These are phyloP conservation scores for Globisporangium spiculum DNA, from an alignment of 352 stramenopile species.

Conservation along the genomic window DNA sequence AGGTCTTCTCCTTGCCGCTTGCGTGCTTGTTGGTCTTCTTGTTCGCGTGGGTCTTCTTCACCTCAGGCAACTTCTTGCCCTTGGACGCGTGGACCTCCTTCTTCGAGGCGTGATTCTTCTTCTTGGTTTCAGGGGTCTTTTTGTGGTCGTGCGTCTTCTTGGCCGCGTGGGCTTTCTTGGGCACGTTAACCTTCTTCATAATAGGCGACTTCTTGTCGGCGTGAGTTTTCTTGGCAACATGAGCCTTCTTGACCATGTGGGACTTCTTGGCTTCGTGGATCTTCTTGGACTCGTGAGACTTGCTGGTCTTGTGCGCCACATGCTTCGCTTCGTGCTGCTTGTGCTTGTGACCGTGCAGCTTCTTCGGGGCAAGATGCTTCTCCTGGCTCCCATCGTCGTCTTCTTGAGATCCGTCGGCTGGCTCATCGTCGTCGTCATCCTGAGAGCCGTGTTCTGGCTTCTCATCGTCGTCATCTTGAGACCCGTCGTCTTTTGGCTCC, in stretches of 20 bases:
- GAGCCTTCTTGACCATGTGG: not conserved
- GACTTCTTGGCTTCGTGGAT: not conserved
- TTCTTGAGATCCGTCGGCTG: not conserved
- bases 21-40: not conserved
- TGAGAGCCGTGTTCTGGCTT: not conserved
- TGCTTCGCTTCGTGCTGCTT: not conserved
- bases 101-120: not conserved
- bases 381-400: not conserved
- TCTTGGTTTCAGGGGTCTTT: no score
- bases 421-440: not conserved
- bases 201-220: no score
- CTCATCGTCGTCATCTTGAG: constrained; percentile 8
- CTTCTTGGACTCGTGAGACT: constrained; percentile 2
- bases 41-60: not conserved
- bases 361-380: not conserved
- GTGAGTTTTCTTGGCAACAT: not conserved
- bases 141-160: not conserved
- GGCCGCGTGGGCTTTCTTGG: not conserved
- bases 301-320: not conserved
- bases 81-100: not conserved
- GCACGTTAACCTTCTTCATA: not conserved
- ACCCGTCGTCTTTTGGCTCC: not conserved
- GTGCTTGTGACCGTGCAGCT: not conserved
- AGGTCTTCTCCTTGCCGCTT: not conserved
- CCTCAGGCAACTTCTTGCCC: not conserved